A percentile compares a stretch with the other conserved stretches of the same genome.
Evolutionary conservation across 2,329 filamentous ascomycete species (phyloP).

Genomic region (Venturia aucupariae): DNA sequence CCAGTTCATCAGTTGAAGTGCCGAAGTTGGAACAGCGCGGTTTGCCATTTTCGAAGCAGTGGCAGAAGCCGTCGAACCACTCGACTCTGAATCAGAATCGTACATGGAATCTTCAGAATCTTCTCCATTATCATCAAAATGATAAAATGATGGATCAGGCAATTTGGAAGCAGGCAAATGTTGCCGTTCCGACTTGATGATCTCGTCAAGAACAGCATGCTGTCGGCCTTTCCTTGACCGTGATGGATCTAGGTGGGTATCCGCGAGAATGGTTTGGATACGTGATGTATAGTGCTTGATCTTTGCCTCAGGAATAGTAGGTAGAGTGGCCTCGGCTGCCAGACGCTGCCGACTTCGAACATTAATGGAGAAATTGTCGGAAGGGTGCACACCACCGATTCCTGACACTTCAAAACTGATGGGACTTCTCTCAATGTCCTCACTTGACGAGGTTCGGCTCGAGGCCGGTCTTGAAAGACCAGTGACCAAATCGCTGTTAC

Average conservation of each 20-base stretch:
- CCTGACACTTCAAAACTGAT: constrained; percentile 42
- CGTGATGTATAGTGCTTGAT: constrained; percentile 8
- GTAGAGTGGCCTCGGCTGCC: constrained; percentile 15
- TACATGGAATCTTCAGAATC: constrained; percentile 18
- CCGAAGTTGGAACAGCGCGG: constrained; percentile 18
- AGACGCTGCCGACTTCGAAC: constrained; percentile 27
- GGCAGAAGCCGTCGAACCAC: neutral
- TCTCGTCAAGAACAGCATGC: constrained; percentile 43
- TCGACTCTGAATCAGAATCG: constrained; percentile 9
- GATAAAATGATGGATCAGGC: constrained; percentile 35
- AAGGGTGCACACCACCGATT: constrained; percentile 51
- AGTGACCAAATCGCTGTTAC: constrained; percentile 1
- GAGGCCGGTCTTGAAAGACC: constrained; percentile 11
- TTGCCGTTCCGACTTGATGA: constrained; percentile 58
- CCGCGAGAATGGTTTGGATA: constrained; percentile 6
- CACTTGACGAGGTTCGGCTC: constrained; percentile 1
- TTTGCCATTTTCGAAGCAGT: neutral
- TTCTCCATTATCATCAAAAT: constrained; percentile 26
- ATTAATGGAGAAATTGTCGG: constrained; percentile 44
- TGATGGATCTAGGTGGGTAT: neutral
- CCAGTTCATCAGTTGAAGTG: constrained; percentile 22
- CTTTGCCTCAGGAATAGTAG: neutral
- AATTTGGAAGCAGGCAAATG: constrained; percentile 41
- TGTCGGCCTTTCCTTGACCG: neutral
- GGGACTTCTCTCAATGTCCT: constrained; percentile 20